Base-by-base conservation (phyloP, 2,329 filamentous ascomycete species). In the Lasiodiplodia gonubiensis region DNA sequence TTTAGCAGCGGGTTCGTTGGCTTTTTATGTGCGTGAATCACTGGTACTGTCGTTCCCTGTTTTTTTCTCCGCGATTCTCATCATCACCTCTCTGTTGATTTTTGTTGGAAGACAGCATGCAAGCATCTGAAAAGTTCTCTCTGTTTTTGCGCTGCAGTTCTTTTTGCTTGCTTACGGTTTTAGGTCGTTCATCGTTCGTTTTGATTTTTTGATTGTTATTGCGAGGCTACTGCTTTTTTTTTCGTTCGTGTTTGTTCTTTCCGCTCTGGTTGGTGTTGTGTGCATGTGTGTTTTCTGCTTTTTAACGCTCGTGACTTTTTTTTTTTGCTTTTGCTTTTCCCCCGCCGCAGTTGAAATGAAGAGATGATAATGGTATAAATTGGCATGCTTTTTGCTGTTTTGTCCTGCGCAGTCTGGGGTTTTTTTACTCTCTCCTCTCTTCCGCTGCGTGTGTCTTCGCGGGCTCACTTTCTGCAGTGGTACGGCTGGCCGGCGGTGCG, bases 331-430 rank as follows among this genome's bases (percentile, higher is more conserved):
- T n/a, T n/a, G n/a, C n/a, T n/a, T n/a, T 53, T 23, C 23, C 25
- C n/a, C 30, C 30, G 30, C 30, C 42, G 42, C 42, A 46, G 42
- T 18, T 46, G 55, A 46, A 59, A 59, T 59, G 55, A 59, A 59
- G 55, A 59, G 37, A 59, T 46, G 55, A 59, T 59, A 46, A 59
- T 30, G 55, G 53, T 52, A 54, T 54, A 54, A 54, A 54, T 21
- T 54, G 52, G 52, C 11, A 54, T 54, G 27, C 30, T 21, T 54
- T 37, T 54, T 37, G n/a, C 21, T 18, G 27, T 33, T 54, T 25
- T 21, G 21, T 59, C 33, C 4, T 27, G 11, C 10, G 16, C 21
- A 18, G 27, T 21, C 4, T 59, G 18, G 7, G 42, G 37, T 10
- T n/a, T 23, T 27, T 25, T 16, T 53, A n/a, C 21, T 35, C 23